Evolutionary conservation across 345 rosid genomes (phyloP).

Genomic region (Aquilaria malaccensis): DNA sequence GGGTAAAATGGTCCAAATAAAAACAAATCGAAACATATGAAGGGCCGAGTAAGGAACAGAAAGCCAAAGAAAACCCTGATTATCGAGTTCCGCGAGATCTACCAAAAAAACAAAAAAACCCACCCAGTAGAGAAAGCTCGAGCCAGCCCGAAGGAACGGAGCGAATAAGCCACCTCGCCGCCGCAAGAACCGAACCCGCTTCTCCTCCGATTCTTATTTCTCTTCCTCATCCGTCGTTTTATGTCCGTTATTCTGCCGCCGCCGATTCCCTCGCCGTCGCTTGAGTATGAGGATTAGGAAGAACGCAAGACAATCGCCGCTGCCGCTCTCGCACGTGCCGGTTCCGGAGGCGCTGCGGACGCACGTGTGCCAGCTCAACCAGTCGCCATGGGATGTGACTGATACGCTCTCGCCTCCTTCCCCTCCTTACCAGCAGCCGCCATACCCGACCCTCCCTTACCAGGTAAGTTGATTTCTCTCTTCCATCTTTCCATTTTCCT

Average conservation of each 20-base stretch:
- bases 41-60: slow-evolving; percentile 50
- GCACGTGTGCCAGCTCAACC: slow-evolving; percentile 86
- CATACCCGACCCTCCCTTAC: background rate
- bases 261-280: background rate
- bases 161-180: background rate
- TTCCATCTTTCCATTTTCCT: slow-evolving; percentile 10
- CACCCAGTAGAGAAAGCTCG: slow-evolving; percentile 1
- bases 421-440: slow-evolving; percentile 17
- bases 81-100: slow-evolving; percentile 76
- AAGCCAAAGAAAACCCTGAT: slow-evolving; percentile 40
- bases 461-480: slow-evolving; percentile 26
- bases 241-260: background rate
- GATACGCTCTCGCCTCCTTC: slow-evolving; percentile 13
- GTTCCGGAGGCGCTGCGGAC: slow-evolving; percentile 31
- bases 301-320: slow-evolving; percentile 59
- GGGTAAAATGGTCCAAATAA: slow-evolving; percentile 32
- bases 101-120: slow-evolving; percentile 3
- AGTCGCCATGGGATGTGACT: slow-evolving; percentile 98
- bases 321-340: slow-evolving; percentile 34
- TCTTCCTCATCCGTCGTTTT: background rate
- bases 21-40: slow-evolving; percentile 45
- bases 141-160: slow-evolving; percentile 13
- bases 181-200: background rate
- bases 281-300: slow-evolving; percentile 81
- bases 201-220: background rate